A percentile compares a stretch with the other conserved stretches of the same genome.
These are phyloP conservation scores for Cephalotrichum gorgonifer DNA, from an alignment of 2,329 filamentous ascomycete genomes.

Conservation along the genomic window DNA sequence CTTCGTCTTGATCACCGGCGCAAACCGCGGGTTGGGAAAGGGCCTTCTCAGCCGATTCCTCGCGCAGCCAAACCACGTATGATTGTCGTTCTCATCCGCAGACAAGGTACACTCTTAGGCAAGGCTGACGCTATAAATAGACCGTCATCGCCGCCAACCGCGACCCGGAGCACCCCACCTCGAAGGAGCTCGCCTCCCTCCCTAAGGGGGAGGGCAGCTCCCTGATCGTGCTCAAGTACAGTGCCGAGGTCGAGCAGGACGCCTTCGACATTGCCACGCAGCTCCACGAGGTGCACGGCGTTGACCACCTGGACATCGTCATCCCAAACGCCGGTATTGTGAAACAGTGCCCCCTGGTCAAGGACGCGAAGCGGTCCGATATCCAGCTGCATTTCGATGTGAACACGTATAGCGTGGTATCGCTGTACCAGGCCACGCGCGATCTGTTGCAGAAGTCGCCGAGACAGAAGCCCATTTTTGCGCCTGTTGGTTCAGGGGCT, in stretches of 20 bases:
- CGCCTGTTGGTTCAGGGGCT: slow-evolving; percentile 27
- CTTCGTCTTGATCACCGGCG: slow-evolving; percentile 23
- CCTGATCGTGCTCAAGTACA: slow-evolving; percentile 31
- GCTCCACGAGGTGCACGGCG: slow-evolving; percentile 17
- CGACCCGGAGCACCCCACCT: slow-evolving; percentile 15
- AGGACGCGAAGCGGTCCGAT: slow-evolving; percentile 22
- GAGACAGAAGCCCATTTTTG: slow-evolving; percentile 23
- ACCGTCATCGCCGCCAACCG: slow-evolving; percentile 31
- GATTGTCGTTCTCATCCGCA: not conserved
- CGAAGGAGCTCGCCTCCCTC: slow-evolving; percentile 21
- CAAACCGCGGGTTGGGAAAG: slow-evolving; percentile 24
- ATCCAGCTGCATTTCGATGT: slow-evolving; percentile 25
- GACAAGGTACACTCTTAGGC: too few species aligned
- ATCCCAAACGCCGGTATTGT: slow-evolving; percentile 41
- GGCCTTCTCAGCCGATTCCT: slow-evolving; percentile 24
- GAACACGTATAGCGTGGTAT: slow-evolving; percentile 30
- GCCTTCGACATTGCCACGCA: slow-evolving; percentile 19
- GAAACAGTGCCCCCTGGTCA: slow-evolving; percentile 18
- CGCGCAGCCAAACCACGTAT: slow-evolving; percentile 44
- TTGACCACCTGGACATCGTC: slow-evolving; percentile 36
- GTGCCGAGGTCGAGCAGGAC: slow-evolving; percentile 22
- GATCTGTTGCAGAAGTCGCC: slow-evolving; percentile 23
- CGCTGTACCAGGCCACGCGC: slow-evolving; percentile 31
- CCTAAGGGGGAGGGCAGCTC: slow-evolving; percentile 21
- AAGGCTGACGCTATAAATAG: too few species aligned